Evolutionary conservation across 805 yeast genomes (phyloP).

Genomic region (Nakazawaea populi): DNA sequence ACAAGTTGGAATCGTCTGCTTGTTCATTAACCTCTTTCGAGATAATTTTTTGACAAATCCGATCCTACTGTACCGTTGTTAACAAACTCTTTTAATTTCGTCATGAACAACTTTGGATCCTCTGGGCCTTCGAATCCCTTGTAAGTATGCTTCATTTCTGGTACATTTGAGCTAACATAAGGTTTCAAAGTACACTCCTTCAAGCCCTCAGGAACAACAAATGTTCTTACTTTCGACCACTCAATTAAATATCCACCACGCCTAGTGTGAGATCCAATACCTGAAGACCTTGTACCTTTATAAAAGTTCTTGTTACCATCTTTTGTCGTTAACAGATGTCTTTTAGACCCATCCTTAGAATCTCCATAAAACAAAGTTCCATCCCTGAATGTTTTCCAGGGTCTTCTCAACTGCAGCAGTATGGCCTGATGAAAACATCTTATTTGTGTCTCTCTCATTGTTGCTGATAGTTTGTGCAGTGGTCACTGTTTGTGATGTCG

Average conservation of each 20-base stretch:
- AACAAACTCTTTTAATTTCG: conserved; percentile 69
- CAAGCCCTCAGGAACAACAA: conserved; percentile 62
- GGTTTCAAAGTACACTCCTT: conserved; percentile 49
- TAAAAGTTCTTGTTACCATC: conserved; percentile 92
- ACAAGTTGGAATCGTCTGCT: not conserved
- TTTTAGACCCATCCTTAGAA: conserved; percentile 73
- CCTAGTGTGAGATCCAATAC: conserved; percentile 76
- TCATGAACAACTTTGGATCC: conserved; percentile 68
- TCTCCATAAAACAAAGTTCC: conserved; percentile 81
- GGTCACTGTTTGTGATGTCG: too few relatives aligned
- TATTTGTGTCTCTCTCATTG: conserved; percentile 43
- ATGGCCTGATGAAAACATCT: conserved; percentile 42
- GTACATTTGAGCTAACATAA: conserved; percentile 68
- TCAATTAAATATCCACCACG: conserved; percentile 72
- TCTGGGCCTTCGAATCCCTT: conserved; percentile 72
- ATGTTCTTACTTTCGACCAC: conserved; percentile 86
- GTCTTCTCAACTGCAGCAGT: conserved; percentile 54
- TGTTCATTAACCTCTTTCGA: conserved; percentile 24
- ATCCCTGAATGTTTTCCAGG: conserved; percentile 83
- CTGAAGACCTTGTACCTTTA: conserved; percentile 95
- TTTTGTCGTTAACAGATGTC: conserved; percentile 81
- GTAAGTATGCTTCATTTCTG: conserved; percentile 62
- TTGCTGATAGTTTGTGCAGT: too few relatives aligned
- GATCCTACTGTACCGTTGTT: conserved; percentile 58
- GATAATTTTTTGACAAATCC: conserved; percentile 19